These are phyloP conservation scores for Xylaria scruposa DNA, from an alignment of 495 filamentous ascomycete genomes.

Conservation along the genomic window DNA sequence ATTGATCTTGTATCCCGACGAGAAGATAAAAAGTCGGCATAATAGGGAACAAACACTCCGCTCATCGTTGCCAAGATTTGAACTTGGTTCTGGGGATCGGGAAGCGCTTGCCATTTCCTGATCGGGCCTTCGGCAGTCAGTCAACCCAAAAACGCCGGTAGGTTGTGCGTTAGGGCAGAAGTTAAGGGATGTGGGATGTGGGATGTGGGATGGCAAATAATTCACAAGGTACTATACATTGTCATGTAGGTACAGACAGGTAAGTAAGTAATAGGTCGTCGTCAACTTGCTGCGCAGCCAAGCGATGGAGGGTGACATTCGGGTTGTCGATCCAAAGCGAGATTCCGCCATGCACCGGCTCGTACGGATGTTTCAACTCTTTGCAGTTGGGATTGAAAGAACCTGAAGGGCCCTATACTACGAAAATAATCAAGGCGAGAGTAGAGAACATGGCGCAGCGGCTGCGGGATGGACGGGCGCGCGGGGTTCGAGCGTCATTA, in stretches of 20 bases:
- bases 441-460: not conserved
- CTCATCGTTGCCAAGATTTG: constrained; percentile 7
- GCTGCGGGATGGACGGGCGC: not conserved
- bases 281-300: not conserved
- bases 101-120: constrained; percentile 22
- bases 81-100: constrained; percentile 6
- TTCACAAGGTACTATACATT: too few relatives aligned
- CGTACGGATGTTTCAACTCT: constrained; percentile 14
- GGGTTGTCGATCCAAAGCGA: constrained; percentile 15
- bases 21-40: not conserved
- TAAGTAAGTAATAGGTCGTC: not conserved
- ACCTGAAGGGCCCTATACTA: too few relatives aligned
- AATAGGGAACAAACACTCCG: constrained; percentile 14
- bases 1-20: not conserved
- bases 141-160: not conserved
- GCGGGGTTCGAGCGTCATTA: constrained; percentile 7
- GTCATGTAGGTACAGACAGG: not conserved
- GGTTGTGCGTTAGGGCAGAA: not conserved
- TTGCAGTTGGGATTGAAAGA: not conserved
- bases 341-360: constrained; percentile 14
- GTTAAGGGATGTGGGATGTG: not conserved
- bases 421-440: not conserved
- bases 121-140: constrained; percentile 21
- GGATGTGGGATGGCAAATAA: constrained; percentile 6
- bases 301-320: constrained; percentile 22